Conservation (phyloP, 1,284 basidiomycete species). For the Sanghuangporus weigelae region DNA sequence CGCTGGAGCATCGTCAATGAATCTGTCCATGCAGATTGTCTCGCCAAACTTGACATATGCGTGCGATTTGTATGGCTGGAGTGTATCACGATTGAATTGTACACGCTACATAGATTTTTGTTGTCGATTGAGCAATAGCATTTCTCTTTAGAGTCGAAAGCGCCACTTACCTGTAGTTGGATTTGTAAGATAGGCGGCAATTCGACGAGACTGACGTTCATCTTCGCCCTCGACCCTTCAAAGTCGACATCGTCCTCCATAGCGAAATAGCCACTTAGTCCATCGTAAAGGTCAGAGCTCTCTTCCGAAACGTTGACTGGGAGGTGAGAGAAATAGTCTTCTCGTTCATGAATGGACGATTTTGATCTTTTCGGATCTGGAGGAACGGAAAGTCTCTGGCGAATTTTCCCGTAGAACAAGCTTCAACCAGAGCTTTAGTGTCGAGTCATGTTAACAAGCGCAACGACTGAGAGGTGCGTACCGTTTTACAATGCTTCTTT, state of each 20-base stretch:
- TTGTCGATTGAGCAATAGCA: not conserved
- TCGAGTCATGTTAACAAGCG: not conserved
- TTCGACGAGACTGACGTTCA: constrained; percentile 85
- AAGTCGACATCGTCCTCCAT: constrained; percentile 82
- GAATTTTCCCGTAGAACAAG: constrained; percentile 84
- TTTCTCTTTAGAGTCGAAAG: not conserved
- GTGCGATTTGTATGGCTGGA: constrained; percentile 92
- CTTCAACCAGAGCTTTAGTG: constrained; percentile 33
- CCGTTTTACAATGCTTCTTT: constrained; percentile 79
- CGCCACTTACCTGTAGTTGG: constrained; percentile 74
- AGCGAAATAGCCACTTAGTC: constrained; percentile 82
- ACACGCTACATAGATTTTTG: constrained; percentile 58
- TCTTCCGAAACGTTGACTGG: constrained; percentile 91
- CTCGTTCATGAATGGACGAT: constrained; percentile 72
- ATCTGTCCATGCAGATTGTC: constrained; percentile 88
- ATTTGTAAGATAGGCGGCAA: constrained; percentile 92
- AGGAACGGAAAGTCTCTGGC: constrained; percentile 59
- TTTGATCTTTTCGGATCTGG: constrained; percentile 42
- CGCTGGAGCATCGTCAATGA: constrained; percentile 72
- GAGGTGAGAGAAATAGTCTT: constrained; percentile 90
- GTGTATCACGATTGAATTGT: constrained; percentile 90
- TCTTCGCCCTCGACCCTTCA: constrained; percentile 79
- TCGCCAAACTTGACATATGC: constrained; percentile 91
- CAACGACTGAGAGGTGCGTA: constrained; percentile 27
- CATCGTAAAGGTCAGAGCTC: constrained; percentile 89